Percentiles rank a stretch among this genome's conserved stretches.
Evolutionary conservation across 805 yeast genomes (phyloP).

Genomic region (Isabelozyma pseudorhagii): DNA sequence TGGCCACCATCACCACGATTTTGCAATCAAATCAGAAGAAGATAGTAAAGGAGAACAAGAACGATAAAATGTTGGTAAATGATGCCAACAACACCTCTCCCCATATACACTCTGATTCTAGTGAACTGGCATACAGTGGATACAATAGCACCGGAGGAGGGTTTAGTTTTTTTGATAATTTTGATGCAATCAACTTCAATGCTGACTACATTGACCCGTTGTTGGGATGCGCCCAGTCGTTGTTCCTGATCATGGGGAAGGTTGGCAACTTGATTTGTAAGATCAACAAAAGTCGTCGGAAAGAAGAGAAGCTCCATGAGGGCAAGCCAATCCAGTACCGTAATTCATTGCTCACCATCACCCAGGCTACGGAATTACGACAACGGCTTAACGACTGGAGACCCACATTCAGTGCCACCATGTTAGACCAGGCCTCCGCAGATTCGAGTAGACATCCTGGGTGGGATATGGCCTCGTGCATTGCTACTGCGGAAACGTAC

Average conservation of each 20-base stretch:
- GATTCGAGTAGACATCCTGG: slow-evolving; percentile 15
- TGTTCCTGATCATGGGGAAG: slow-evolving; percentile 62
- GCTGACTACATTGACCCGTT: slow-evolving; percentile 56
- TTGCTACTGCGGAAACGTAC: slow-evolving; percentile 71
- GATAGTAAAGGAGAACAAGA: slow-evolving; percentile 4
- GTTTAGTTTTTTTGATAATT: slow-evolving; percentile 35
- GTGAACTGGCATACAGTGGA: slow-evolving; percentile 17
- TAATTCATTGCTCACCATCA: slow-evolving; percentile 46
- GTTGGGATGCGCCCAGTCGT: slow-evolving; percentile 62
- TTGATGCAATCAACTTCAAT: slow-evolving; percentile 32
- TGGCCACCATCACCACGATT: slow-evolving; percentile 37
- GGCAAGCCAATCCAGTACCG: slow-evolving; percentile 8
- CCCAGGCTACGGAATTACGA: slow-evolving; percentile 54
- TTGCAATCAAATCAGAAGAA: slow-evolving; percentile 19
- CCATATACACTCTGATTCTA: slow-evolving; percentile 18
- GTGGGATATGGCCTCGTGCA: slow-evolving; percentile 57
- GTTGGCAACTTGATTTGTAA: slow-evolving; percentile 55
- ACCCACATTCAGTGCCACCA: slow-evolving; percentile 42
- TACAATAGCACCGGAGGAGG: slow-evolving; percentile 3
- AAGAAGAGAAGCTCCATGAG: slow-evolving; percentile 4
- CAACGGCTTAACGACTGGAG: slow-evolving; percentile 55
- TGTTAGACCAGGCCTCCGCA: slow-evolving; percentile 34
- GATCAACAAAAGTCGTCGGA: slow-evolving; percentile 36
- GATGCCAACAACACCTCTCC: slow-evolving; percentile 8
- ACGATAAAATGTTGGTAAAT: slow-evolving; percentile 2